Percentiles rank a stretch among this genome's conserved stretches.
Conservation (phyloP, 495 filamentous ascomycete genomes). For the Talaromyces wortmannii region DNA sequence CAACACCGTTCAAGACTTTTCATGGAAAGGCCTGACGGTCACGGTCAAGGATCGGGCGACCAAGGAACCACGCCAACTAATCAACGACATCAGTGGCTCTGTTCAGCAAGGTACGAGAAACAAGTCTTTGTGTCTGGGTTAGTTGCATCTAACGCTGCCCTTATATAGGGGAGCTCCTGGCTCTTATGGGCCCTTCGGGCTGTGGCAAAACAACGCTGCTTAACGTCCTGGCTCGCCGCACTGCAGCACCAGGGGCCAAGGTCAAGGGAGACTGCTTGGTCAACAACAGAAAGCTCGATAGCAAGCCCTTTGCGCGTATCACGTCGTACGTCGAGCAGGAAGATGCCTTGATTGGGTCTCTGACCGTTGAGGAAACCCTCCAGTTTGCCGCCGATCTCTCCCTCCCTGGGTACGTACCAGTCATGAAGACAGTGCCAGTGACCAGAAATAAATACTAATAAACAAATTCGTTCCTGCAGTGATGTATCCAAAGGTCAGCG, state of each 20-base stretch:
- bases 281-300: constrained; percentile 42
- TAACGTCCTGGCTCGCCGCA: constrained; percentile 61
- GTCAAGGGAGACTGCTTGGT: constrained; percentile 44
- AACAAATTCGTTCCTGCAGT: constrained; percentile 7
- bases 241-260: constrained; percentile 36
- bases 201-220: constrained; percentile 75
- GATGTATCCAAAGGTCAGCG: constrained; percentile 40
- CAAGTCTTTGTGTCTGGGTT: not conserved
- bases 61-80: constrained; percentile 42
- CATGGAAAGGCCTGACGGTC: constrained; percentile 57
- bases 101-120: constrained; percentile 20
- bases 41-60: constrained; percentile 63
- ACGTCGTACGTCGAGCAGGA: constrained; percentile 79
- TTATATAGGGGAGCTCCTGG: constrained; percentile 59
- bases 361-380: constrained; percentile 73
- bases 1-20: constrained; percentile 38
- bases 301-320: constrained; percentile 32
- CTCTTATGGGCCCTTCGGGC: constrained; percentile 71
- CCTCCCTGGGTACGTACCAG: constrained; percentile 37
- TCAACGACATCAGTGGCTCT: constrained; percentile 23
- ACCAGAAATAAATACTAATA: not conserved
- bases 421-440: not conserved
- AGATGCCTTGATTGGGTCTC: constrained; percentile 69
- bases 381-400: constrained; percentile 59
- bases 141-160: constrained; percentile 4